A percentile compares a stretch with the other conserved stretches of the same genome.
These are phyloP conservation scores for Citrullus mucosospermus DNA, from an alignment of 306 rosid genomes.

Conservation along the genomic window DNA sequence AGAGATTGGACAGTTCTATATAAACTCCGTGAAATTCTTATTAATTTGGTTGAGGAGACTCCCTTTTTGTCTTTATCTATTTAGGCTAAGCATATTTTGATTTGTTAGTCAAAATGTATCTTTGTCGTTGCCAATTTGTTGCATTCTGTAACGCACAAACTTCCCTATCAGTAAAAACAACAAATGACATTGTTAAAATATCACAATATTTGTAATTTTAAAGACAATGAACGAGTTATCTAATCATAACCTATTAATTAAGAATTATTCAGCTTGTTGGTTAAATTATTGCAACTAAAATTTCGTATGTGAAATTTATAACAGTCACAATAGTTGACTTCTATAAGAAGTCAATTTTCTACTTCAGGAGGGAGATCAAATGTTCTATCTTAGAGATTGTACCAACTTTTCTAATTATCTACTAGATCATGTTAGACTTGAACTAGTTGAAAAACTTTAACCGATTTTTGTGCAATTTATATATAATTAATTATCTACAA, in stretches of 20 bases:
- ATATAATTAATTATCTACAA: no score
- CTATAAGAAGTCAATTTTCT: no score
- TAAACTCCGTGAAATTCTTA: not conserved
- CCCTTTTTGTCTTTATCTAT: not conserved
- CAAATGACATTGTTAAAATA: not conserved
- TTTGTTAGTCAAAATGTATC: not conserved
- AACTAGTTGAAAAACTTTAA: no score
- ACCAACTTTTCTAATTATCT: no score
- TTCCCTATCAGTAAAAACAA: not conserved
- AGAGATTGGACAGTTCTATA: not conserved
- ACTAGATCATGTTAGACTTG: no score
- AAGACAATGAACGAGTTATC: not conserved
- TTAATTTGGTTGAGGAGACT: not conserved
- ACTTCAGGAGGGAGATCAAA: no score
- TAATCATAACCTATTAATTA: no score
- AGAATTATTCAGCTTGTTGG: not conserved
- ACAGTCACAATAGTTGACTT: no score
- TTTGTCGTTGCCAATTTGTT: not conserved
- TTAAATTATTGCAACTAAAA: not conserved
- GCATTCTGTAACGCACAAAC: not conserved
- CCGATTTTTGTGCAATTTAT: no score
- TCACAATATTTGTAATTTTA: not conserved
- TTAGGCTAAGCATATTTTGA: not conserved
- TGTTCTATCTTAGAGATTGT: no score
- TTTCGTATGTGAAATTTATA: not conserved